Evolutionary conservation across 2,329 filamentous ascomycete species (phyloP).

Genomic region (Juglanconis sp.): DNA sequence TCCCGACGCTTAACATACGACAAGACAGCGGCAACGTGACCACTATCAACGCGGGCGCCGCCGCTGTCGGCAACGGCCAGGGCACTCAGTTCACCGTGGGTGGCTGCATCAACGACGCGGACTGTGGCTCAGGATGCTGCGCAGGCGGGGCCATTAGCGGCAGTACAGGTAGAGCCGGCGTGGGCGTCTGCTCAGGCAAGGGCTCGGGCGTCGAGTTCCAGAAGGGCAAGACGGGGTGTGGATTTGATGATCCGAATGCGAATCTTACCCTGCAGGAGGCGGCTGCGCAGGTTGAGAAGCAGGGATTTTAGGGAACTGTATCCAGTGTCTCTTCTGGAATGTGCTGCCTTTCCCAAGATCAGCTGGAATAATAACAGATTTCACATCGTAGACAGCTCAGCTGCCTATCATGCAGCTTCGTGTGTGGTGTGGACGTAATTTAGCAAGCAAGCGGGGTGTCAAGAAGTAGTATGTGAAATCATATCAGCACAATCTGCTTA

Average conservation of each 20-base stretch:
- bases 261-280: slow-evolving; percentile 26
- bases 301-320: slow-evolving; percentile 25
- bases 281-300: slow-evolving; percentile 28
- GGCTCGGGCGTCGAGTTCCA: slow-evolving; percentile 25
- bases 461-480: too few relatives aligned
- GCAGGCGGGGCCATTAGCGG: slow-evolving; percentile 22
- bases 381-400: too few relatives aligned
- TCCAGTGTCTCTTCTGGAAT: too few relatives aligned
- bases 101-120: slow-evolving; percentile 28
- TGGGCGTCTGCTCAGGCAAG: slow-evolving; percentile 30
- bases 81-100: slow-evolving; percentile 31
- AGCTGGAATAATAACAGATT: too few relatives aligned
- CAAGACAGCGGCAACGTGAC: slow-evolving; percentile 16
- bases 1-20: neutral
- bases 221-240: slow-evolving; percentile 31
- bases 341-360: too few relatives aligned
- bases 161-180: slow-evolving; percentile 13
- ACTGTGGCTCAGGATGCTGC: slow-evolving; percentile 27
- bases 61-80: slow-evolving; percentile 26
- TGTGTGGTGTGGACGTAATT: too few relatives aligned
- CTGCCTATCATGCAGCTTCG: too few relatives aligned
- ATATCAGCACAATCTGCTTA: too few relatives aligned
- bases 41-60: slow-evolving; percentile 29
- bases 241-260: slow-evolving; percentile 30
- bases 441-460: too few relatives aligned